Evolutionary conservation across 1,284 basidiomycete species (phyloP).

Genomic region (Spongiforma sp.): DNA sequence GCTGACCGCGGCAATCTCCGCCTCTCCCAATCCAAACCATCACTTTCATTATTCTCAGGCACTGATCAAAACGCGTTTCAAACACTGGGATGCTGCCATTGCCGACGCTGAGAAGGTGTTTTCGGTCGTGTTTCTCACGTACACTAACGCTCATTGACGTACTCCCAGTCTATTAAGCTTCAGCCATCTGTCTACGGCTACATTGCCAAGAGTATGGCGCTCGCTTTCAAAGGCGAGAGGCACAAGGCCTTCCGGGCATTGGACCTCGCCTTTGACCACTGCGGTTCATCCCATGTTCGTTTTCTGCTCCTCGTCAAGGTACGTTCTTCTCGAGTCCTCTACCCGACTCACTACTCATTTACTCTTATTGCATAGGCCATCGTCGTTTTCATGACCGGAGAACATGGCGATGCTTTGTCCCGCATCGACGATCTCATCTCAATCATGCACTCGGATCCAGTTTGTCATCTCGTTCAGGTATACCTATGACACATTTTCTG

Average conservation of each 20-base stretch:
- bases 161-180: background rate
- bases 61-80: background rate
- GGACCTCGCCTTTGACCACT: background rate
- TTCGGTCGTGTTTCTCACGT: too few species aligned
- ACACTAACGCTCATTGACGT: background rate
- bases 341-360: too few species aligned
- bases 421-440: background rate
- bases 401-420: background rate
- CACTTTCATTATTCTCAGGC: background rate
- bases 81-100: background rate
- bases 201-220: background rate
- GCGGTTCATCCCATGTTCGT: background rate
- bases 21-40: background rate
- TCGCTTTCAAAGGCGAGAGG: background rate
- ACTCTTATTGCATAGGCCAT: constrained; percentile 4
- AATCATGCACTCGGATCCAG: background rate
- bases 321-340: background rate
- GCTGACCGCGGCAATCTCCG: background rate
- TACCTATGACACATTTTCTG: background rate
- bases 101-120: background rate
- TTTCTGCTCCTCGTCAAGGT: constrained; percentile 7
- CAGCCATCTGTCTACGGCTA: background rate
- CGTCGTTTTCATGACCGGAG: background rate
- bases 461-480: background rate
- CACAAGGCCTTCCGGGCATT: background rate